These are phyloP conservation scores for Carex pumila DNA, from an alignment of 176 grass and related monocot species.

Conservation along the genomic window DNA sequence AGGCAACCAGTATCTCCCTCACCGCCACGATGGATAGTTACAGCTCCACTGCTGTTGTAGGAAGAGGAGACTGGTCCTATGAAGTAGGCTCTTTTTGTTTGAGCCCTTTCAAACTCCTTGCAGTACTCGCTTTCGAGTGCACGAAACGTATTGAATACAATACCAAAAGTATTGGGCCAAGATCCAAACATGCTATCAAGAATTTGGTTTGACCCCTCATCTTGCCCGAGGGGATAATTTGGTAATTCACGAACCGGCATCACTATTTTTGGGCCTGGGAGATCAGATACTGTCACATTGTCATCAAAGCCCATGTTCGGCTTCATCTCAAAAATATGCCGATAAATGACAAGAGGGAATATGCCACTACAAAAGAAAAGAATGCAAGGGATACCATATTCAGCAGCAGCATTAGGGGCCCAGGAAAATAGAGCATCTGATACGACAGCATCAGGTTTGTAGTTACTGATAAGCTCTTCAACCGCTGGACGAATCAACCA, in stretches of 20 bases:
- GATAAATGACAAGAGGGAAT: slow-evolving; percentile 44
- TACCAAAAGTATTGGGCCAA: slow-evolving; percentile 33
- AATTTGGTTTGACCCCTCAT: slow-evolving; percentile 26
- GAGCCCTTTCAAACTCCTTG: slow-evolving; percentile 31
- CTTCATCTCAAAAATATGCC: slow-evolving; percentile 26
- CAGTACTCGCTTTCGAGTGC: slow-evolving; percentile 53
- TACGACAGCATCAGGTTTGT: slow-evolving; percentile 52
- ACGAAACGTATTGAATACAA: slow-evolving; percentile 58
- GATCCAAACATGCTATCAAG: slow-evolving; percentile 14
- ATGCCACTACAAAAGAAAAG: slow-evolving; percentile 45
- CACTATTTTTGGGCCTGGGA: slow-evolving; percentile 35
- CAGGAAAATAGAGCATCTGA: slow-evolving; percentile 41
- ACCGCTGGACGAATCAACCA: slow-evolving; percentile 22
- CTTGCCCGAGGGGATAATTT: slow-evolving; percentile 22
- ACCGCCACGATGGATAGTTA: slow-evolving; percentile 13
- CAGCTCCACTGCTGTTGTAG: not conserved
- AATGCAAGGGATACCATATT: slow-evolving; percentile 40
- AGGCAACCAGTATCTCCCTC: slow-evolving; percentile 26
- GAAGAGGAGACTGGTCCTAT: slow-evolving; percentile 36
- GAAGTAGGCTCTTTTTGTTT: slow-evolving; percentile 50
- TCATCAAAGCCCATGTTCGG: slow-evolving; percentile 14
- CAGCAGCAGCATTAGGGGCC: slow-evolving; percentile 28
- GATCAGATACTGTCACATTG: slow-evolving; percentile 9
- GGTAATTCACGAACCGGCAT: slow-evolving; percentile 64
- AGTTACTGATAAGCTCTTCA: slow-evolving; percentile 30